Evolutionary conservation across 1,284 basidiomycete species (phyloP).

Genomic region (Ganoderma sinense): DNA sequence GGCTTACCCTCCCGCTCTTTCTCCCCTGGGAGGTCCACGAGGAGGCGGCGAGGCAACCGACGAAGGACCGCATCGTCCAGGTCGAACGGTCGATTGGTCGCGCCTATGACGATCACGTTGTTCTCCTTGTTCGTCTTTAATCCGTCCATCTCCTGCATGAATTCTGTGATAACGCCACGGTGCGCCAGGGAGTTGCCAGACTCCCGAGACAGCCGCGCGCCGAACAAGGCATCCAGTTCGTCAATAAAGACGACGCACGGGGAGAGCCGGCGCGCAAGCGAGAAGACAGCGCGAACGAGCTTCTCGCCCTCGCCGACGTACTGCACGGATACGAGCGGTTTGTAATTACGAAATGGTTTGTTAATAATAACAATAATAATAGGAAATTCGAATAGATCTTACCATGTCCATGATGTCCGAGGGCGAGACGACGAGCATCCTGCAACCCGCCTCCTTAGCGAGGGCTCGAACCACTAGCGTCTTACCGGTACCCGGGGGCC

Average conservation of each 20-base stretch:
- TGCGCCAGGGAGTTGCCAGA: slow-evolving; percentile 86
- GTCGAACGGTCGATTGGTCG: slow-evolving; percentile 91
- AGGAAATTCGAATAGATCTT: slow-evolving; percentile 26
- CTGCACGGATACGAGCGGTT: slow-evolving; percentile 46
- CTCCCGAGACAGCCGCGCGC: slow-evolving; percentile 86
- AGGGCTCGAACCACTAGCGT: slow-evolving; percentile 91
- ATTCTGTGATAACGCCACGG: slow-evolving; percentile 88
- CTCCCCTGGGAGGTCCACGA: slow-evolving; percentile 87
- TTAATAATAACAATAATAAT: too few relatives aligned
- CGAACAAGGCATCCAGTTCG: slow-evolving; percentile 94
- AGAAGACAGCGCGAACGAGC: slow-evolving; percentile 91
- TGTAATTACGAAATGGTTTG: background rate
- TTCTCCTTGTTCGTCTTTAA: slow-evolving; percentile 82
- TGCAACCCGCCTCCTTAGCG: slow-evolving; percentile 89
- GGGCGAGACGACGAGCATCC: slow-evolving; percentile 87
- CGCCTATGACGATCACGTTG: slow-evolving; percentile 92
- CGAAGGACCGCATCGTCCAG: slow-evolving; percentile 87
- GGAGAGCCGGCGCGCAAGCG: slow-evolving; percentile 85
- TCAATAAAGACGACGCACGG: slow-evolving; percentile 97
- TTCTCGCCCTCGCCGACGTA: slow-evolving; percentile 97
- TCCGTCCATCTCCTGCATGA: slow-evolving; percentile 99
- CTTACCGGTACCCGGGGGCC: slow-evolving; percentile 93
- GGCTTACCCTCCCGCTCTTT: slow-evolving; percentile 80
- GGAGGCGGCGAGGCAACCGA: slow-evolving; percentile 81
- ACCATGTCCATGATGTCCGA: slow-evolving; percentile 93